Evolutionary conservation across 345 rosid species (phyloP).

Genomic region (Euphorbia lathyris): DNA sequence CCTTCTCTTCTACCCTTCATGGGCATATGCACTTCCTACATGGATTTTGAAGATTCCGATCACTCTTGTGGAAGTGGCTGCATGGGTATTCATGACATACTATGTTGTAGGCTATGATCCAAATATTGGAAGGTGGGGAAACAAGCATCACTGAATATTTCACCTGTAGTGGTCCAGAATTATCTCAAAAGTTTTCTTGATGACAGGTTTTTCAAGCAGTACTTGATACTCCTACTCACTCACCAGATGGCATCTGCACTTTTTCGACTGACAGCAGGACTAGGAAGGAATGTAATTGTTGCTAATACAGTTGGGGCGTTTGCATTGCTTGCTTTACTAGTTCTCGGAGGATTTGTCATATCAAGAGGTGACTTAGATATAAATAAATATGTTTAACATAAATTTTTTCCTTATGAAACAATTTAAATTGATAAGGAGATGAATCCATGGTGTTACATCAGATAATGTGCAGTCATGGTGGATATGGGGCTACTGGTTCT

Average conservation of each 20-base stretch:
- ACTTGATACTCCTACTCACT: conserved; percentile 36
- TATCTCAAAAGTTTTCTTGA: conserved; percentile 8
- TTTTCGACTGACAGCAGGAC: conserved; percentile 48
- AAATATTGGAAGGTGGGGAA: conserved; percentile 39
- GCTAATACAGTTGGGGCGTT: conserved; percentile 59
- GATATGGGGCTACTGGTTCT: conserved; percentile 69
- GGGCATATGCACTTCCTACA: conserved; percentile 82
- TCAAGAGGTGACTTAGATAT: conserved; percentile 37
- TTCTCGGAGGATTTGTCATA: conserved; percentile 57
- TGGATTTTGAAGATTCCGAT: conserved; percentile 80
- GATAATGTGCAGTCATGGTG: conserved; percentile 59
- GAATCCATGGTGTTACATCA: conserved; percentile 18
- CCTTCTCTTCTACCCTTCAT: conserved; percentile 70
- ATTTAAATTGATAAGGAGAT: conserved; percentile 16
- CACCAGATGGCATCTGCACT: conserved; percentile 57
- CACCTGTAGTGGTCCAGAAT: neutral
- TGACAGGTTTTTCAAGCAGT: conserved; percentile 56
- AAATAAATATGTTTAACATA: neutral
- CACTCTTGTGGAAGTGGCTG: conserved; percentile 49
- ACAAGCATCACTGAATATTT: neutral
- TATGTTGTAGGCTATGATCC: conserved; percentile 58
- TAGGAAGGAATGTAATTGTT: conserved; percentile 53
- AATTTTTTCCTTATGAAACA: neutral
- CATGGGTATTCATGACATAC: conserved; percentile 58
- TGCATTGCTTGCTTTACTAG: conserved; percentile 37